phyloP scores from a whole-genome alignment of 1,139 yeast genomes.

The Suhomyces atakaporum region DNA sequence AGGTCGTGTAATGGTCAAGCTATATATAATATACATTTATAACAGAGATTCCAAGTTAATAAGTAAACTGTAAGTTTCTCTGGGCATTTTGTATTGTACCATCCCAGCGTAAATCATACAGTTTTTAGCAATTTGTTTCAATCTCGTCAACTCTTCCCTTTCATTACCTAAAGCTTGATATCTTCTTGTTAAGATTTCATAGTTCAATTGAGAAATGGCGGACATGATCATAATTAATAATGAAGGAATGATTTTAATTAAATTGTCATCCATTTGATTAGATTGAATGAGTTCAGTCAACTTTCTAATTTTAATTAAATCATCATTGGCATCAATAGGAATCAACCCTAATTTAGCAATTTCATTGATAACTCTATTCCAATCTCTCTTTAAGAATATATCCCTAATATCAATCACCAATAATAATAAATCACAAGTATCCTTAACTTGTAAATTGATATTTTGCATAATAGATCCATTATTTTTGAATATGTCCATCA shows the following conservation, averaged over 20 bases:
- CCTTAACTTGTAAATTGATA: slow-evolving; percentile 50
- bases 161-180: slow-evolving; percentile 55
- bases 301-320: slow-evolving; percentile 38
- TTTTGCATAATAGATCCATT: slow-evolving; percentile 50
- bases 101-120: slow-evolving; percentile 95
- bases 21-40: slow-evolving; percentile 12
- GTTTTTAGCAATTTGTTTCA: slow-evolving; percentile 73
- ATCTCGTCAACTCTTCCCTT: slow-evolving; percentile 51
- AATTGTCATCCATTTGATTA: slow-evolving; percentile 62
- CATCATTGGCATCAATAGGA: slow-evolving; percentile 54
- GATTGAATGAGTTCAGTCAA: slow-evolving; percentile 45
- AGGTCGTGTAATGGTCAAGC: slow-evolving; percentile 1
- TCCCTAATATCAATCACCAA: slow-evolving; percentile 70
- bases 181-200: slow-evolving; percentile 47
- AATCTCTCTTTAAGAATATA: slow-evolving; percentile 56
- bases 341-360: slow-evolving; percentile 65
- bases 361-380: slow-evolving; percentile 59
- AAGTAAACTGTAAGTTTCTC: slow-evolving; percentile 78
- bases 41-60: slow-evolving; percentile 67
- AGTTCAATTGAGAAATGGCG: slow-evolving; percentile 63
- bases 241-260: slow-evolving; percentile 79
- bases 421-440: slow-evolving; percentile 65
- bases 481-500: slow-evolving; percentile 53
- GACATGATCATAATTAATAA: slow-evolving; percentile 81
- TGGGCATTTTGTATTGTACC: slow-evolving; percentile 93